Evolutionary conservation across 495 filamentous ascomycete genomes (phyloP), one percentile per base, ranked within the genome.

Genomic region (Podospora tetraspora): DNA sequence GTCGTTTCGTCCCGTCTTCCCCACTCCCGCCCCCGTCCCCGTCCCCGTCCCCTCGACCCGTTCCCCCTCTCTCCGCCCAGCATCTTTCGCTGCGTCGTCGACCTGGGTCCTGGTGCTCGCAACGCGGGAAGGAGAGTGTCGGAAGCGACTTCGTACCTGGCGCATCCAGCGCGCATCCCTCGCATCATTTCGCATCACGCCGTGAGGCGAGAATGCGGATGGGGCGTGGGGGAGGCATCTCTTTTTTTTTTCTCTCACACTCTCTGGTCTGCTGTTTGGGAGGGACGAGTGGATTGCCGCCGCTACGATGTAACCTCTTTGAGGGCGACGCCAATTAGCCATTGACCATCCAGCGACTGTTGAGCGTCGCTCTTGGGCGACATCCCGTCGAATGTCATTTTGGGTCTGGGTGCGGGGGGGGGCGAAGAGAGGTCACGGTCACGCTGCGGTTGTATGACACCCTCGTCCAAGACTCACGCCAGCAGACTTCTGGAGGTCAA

Each of bases 171-270:
- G 32, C 34, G 34, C 62, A 64, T 57, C 62, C 32, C 37, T 63
- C 62, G 19, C 62, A 63, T 57, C 62, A 64, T 32, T 52, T 52
- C 62, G 30, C 61, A 43, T 64, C 62, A 52, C 62, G 23, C 34
- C 61, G 27, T 29, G 61, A 21, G 22, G 32, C 6, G 24, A 37
- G 22, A 37, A 23, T 23, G 58, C 22, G 61, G 19, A 32, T 0
- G 9, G 27, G 27, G 61, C 29, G 27, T 61, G 27, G n/a, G 61
- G 19, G 60, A 32, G 27, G 27, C 0, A 11, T 21, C 9, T 59
- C 32, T 62, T 8, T 62, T 34, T n/a, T 21, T 32, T 61, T 11
- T 34, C 32, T 34, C 11, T 37, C 11, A 8, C 43, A 0, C 19
- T 52, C 6, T 52, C 37, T 52, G 0, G 11, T 52, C 37, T n/a